phyloP scores from a whole-genome alignment of 495 filamentous ascomycete genomes.

The Pseudomonodictys pantanalensis region DNA sequence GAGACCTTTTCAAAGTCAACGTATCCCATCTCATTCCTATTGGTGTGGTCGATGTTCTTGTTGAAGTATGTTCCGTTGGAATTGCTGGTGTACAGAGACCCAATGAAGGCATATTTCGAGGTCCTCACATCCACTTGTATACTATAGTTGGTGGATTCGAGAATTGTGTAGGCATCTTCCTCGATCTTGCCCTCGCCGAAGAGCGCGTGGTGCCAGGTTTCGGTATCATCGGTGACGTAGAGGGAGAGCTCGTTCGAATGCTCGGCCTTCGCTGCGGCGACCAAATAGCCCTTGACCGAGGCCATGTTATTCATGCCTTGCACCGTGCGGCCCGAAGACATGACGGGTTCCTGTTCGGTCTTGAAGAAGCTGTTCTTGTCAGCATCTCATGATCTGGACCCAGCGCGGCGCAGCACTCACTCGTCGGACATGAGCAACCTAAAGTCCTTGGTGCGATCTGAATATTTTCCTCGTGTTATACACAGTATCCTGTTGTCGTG shows the following conservation, averaged over 20 bases:
- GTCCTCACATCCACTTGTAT: conserved; percentile 93
- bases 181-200: conserved; percentile 78
- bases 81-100: conserved; percentile 86
- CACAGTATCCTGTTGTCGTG: conserved; percentile 70
- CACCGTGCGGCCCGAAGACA: conserved; percentile 69
- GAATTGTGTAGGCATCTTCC: conserved; percentile 84
- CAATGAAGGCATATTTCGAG: conserved; percentile 61
- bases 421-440: conserved; percentile 72
- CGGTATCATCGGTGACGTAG: conserved; percentile 75
- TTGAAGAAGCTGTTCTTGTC: conserved; percentile 59
- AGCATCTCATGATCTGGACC: background rate
- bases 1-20: conserved; percentile 94
- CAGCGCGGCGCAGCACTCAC: conserved; percentile 2
- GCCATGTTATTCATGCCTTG: conserved; percentile 73
- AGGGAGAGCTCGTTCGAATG: conserved; percentile 86
- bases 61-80: conserved; percentile 95
- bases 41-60: conserved; percentile 84
- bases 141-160: conserved; percentile 95
- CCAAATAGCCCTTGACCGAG: conserved; percentile 76
- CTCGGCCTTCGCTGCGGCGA: conserved; percentile 73
- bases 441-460: conserved; percentile 60
- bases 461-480: conserved; percentile 67
- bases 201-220: conserved; percentile 85
- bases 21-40: conserved; percentile 63
- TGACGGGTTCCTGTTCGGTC: conserved; percentile 61